phyloP scores from a whole-genome alignment of 2,329 filamentous ascomycete genomes.

The Penicillium griseofulvum region DNA sequence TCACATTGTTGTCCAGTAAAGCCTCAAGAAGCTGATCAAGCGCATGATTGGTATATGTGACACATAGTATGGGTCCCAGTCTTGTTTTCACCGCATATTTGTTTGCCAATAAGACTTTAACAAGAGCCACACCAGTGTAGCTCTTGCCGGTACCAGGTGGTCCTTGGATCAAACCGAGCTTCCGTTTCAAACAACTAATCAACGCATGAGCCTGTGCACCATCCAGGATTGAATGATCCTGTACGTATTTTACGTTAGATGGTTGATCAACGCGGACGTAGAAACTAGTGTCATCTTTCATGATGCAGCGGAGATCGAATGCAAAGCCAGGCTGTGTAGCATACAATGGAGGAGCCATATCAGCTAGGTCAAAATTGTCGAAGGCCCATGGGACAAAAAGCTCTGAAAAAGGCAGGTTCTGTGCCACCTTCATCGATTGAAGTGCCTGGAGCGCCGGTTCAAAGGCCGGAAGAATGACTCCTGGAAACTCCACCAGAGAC shows the following conservation, averaged over 20 bases:
- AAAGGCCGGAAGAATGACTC: slow-evolving; percentile 59
- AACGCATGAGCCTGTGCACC: slow-evolving; percentile 22
- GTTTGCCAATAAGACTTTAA: slow-evolving; percentile 30
- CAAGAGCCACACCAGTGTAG: slow-evolving; percentile 28
- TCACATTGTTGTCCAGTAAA: slow-evolving; percentile 42
- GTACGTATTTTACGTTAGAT: slow-evolving; percentile 17
- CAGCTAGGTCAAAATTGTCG: slow-evolving; percentile 13
- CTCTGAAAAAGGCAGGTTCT: slow-evolving; percentile 51
- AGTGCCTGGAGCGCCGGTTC: slow-evolving; percentile 56
- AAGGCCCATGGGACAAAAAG: slow-evolving; percentile 33
- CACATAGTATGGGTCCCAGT: slow-evolving; percentile 49
- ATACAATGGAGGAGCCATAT: slow-evolving; percentile 53
- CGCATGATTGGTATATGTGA: slow-evolving; percentile 55
- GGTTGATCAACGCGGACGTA: slow-evolving; percentile 12
- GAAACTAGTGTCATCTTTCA: slow-evolving; percentile 25
- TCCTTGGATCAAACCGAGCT: slow-evolving; percentile 27
- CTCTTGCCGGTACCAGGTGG: slow-evolving; percentile 32
- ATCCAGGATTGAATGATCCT: slow-evolving; percentile 20
- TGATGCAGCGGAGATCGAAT: slow-evolving; percentile 40
- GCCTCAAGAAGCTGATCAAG: slow-evolving; percentile 61
- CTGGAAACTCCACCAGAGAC: slow-evolving; percentile 60
- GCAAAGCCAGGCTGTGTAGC: slow-evolving; percentile 49
- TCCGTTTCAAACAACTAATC: slow-evolving; percentile 15
- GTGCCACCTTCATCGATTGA: slow-evolving; percentile 50
- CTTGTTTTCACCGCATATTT: slow-evolving; percentile 17